Evolutionary conservation across 2,329 filamentous ascomycete genomes (phyloP).

Genomic region (Aureobasidium sp.): DNA sequence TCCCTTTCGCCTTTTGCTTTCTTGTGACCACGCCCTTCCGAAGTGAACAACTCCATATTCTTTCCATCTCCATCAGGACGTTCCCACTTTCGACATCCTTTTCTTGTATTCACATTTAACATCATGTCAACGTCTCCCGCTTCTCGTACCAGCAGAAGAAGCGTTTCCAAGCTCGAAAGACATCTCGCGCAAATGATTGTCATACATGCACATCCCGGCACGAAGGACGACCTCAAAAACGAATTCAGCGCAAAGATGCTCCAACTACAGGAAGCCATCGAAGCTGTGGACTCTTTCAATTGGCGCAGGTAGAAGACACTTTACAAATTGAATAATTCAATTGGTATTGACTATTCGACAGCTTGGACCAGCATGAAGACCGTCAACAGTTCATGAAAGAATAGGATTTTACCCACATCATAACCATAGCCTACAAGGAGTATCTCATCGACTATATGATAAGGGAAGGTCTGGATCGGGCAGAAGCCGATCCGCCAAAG

Average conservation of each 20-base stretch:
- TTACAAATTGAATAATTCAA: background rate
- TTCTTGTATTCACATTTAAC: no score
- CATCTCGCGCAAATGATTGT: background rate
- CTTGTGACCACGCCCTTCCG: background rate
- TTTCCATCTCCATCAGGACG: background rate
- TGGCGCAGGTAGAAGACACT: no score
- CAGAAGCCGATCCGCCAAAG: background rate
- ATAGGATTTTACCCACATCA: no score
- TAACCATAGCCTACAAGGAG: background rate
- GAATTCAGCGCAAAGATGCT: no score
- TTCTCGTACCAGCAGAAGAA: background rate
- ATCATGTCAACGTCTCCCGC: background rate
- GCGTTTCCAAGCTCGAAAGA: background rate
- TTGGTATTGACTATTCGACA: background rate
- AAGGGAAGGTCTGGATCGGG: background rate
- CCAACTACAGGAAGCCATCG: background rate
- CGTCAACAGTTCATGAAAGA: no score
- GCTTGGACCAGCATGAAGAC: background rate
- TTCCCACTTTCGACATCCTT: background rate
- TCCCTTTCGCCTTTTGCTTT: background rate
- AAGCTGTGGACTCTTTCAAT: no score
- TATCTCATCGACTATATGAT: background rate
- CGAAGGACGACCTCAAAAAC: no score
- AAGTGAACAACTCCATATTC: background rate
- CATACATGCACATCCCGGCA: no score